Evolutionary conservation across 2,329 filamentous ascomycete genomes (phyloP).

Genomic region (Chaetomiaceae sp.): DNA sequence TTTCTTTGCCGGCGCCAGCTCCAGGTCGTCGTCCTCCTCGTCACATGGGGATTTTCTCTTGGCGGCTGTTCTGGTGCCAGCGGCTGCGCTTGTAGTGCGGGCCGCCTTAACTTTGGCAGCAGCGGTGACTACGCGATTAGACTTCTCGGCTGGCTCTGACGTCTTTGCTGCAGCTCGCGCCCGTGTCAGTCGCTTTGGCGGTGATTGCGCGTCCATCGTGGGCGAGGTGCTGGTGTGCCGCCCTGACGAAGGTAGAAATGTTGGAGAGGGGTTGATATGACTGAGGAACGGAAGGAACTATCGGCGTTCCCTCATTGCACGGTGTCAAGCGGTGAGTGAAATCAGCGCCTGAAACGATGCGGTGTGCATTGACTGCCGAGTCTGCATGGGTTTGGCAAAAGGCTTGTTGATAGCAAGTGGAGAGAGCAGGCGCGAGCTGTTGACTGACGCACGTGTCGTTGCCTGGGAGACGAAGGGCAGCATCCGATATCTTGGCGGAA

Average conservation of each 20-base stretch:
- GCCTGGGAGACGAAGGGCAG: slow-evolving; percentile 17
- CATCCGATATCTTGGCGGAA: too few relatives aligned
- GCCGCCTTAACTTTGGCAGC: slow-evolving; percentile 42
- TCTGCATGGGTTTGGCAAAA: slow-evolving; percentile 1
- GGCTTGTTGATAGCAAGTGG: slow-evolving; percentile 11
- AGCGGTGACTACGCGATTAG: slow-evolving; percentile 43
- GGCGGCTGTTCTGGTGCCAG: slow-evolving; percentile 26
- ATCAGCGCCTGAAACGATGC: not conserved
- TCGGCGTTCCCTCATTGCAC: slow-evolving; percentile 9
- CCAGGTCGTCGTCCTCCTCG: slow-evolving; percentile 42
- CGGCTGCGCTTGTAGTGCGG: slow-evolving; percentile 32
- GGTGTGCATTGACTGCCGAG: too few relatives aligned
- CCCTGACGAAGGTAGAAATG: not conserved
- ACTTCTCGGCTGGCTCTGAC: slow-evolving; percentile 29
- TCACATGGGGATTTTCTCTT: slow-evolving; percentile 53
- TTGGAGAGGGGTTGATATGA: slow-evolving; percentile 1
- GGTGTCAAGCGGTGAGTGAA: slow-evolving; percentile 1
- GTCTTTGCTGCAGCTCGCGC: slow-evolving; percentile 39
- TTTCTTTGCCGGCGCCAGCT: slow-evolving; percentile 23
- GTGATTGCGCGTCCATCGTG: slow-evolving; percentile 48
- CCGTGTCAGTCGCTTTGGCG: slow-evolving; percentile 55
- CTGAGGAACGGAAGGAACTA: slow-evolving; percentile 6
- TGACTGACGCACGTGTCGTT: slow-evolving; percentile 20
- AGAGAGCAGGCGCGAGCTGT: slow-evolving; percentile 14
- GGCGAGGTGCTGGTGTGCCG: not conserved